Evolutionary conservation across 2,329 filamentous ascomycete genomes (phyloP).

Genomic region (Incumbomyces lentus): DNA sequence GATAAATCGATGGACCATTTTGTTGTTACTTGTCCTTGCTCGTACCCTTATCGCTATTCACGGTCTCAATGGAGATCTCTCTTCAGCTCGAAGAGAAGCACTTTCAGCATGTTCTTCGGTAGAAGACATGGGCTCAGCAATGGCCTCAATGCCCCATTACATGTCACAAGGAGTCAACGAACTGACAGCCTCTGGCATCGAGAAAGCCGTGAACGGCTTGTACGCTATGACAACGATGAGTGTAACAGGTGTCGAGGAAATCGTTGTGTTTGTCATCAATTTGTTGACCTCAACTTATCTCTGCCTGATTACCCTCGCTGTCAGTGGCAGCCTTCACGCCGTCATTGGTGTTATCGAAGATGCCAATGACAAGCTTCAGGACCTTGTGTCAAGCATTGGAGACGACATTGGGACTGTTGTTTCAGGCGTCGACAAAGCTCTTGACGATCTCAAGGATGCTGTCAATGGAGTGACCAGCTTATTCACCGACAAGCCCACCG

Average conservation of each 20-base stretch:
- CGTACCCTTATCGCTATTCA: slow-evolving; percentile 67
- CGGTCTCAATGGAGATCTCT: slow-evolving; percentile 63
- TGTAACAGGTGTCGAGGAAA: slow-evolving; percentile 71
- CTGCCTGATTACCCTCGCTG: slow-evolving; percentile 75
- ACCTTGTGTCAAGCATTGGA: slow-evolving; percentile 37
- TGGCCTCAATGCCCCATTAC: slow-evolving; percentile 98
- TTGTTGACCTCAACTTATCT: slow-evolving; percentile 83
- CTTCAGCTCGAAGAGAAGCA: slow-evolving; percentile 66
- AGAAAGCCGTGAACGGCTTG: slow-evolving; percentile 68
- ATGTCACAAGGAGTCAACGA: slow-evolving; percentile 81
- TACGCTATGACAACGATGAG: slow-evolving; percentile 68
- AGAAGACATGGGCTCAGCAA: slow-evolving; percentile 82
- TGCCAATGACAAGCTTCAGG: slow-evolving; percentile 51
- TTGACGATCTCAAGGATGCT: slow-evolving; percentile 41
- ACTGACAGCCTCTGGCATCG: slow-evolving; percentile 67
- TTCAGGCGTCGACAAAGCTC: slow-evolving; percentile 43
- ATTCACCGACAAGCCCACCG: slow-evolving; percentile 20
- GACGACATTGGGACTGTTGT: slow-evolving; percentile 34
- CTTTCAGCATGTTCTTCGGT: slow-evolving; percentile 83
- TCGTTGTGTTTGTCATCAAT: slow-evolving; percentile 86
- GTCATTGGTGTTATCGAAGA: slow-evolving; percentile 53
- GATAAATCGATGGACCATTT: slow-evolving; percentile 94
- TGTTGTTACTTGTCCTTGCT: slow-evolving; percentile 74
- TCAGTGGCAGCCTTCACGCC: slow-evolving; percentile 67
- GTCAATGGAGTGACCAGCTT: slow-evolving; percentile 48